Evolutionary conservation across 495 filamentous ascomycete genomes (phyloP).

Genomic region (Aspergillus coremiiformis): DNA sequence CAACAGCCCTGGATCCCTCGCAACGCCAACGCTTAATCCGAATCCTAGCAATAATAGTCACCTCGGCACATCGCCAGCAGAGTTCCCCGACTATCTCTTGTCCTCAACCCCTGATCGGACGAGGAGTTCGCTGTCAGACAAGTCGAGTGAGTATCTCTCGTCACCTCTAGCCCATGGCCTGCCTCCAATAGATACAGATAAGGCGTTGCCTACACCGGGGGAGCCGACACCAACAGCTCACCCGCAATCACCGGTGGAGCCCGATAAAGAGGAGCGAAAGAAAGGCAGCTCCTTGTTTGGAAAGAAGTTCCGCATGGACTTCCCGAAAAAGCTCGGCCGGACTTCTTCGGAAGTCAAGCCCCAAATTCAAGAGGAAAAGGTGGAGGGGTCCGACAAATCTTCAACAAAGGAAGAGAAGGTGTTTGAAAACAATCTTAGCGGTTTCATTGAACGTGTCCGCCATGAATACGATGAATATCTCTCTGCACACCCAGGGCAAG

Average conservation of each 20-base stretch:
- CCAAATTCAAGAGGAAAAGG: slow-evolving; percentile 66
- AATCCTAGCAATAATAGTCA: slow-evolving; percentile 10
- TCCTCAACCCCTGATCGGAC: slow-evolving; percentile 37
- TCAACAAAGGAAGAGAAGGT: slow-evolving; percentile 64
- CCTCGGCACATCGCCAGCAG: slow-evolving; percentile 32
- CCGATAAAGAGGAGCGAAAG: slow-evolving; percentile 66
- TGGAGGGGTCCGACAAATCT: slow-evolving; percentile 66
- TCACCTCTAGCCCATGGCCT: slow-evolving; percentile 19
- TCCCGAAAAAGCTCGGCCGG: slow-evolving; percentile 77
- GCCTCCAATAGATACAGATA: slow-evolving; percentile 23
- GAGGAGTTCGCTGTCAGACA: slow-evolving; percentile 42
- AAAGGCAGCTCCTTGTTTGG: slow-evolving; percentile 63
- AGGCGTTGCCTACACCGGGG: slow-evolving; percentile 31
- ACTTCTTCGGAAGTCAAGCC: slow-evolving; percentile 74
- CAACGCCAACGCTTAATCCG: slow-evolving; percentile 21
- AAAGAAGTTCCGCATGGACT: slow-evolving; percentile 82
- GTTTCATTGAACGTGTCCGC: slow-evolving; percentile 69
- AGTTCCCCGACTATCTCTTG: slow-evolving; percentile 14
- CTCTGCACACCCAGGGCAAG: slow-evolving; percentile 44
- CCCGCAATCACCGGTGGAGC: slow-evolving; percentile 55
- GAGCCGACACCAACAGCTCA: slow-evolving; percentile 43
- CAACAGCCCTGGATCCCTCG: slow-evolving; percentile 47
- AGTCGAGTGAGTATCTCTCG: slow-evolving; percentile 62
- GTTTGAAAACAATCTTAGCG: slow-evolving; percentile 74
- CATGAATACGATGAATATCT: slow-evolving; percentile 70